phyloP scores from a whole-genome alignment of 176 grass and related monocot species.

The Hordeum vulgare region MorexV3_pseudomolecules_assembly NC_058522.1:81506249-81506748 shows the following conservation, averaged over 20 bases:
- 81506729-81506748: neutral
- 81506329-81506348: slow-evolving; percentile 19
- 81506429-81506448: neutral
- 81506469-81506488: neutral
- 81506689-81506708: neutral
- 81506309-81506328: slow-evolving; percentile 45
- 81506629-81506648: neutral
- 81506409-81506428: neutral
- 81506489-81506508: neutral
- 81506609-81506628: neutral
- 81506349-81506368: slow-evolving; percentile 17
- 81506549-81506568: neutral
- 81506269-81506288: slow-evolving; percentile 19
- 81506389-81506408: slow-evolving; percentile 17
- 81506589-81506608: neutral
- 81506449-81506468: neutral
- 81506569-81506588: slow-evolving; percentile 1
- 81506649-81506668: neutral
- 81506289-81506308: slow-evolving; percentile 30
- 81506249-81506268: slow-evolving; percentile 35
- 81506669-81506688: neutral
- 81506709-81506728: neutral
- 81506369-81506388: slow-evolving; percentile 30
- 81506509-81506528: neutral
- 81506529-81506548: neutral